Evolutionary conservation across 1,284 basidiomycete genomes (phyloP).

Genomic region (Meripilus lineatus): DNA sequence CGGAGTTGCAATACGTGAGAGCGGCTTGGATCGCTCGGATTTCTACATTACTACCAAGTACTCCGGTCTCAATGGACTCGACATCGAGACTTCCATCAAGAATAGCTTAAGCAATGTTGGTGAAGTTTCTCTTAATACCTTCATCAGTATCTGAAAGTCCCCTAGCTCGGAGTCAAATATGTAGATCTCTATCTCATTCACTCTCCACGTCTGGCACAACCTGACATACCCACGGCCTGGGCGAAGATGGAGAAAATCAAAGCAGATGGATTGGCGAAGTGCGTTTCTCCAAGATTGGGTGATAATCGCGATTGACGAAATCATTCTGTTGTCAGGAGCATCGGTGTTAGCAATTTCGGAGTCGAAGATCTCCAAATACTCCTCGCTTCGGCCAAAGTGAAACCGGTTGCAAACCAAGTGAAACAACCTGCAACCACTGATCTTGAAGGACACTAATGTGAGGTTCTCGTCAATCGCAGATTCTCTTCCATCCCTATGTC

Average conservation of each 20-base stretch:
- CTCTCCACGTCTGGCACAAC: constrained; percentile 36
- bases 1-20: constrained; percentile 32
- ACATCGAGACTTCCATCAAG: constrained; percentile 27
- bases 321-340: constrained; percentile 44
- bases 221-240: constrained; percentile 56
- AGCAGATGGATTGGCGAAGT: constrained; percentile 59
- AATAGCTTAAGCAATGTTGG: constrained; percentile 26
- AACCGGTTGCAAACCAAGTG: constrained; percentile 77
- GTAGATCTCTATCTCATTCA: constrained; percentile 76
- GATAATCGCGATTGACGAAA: neutral
- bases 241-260: constrained; percentile 62
- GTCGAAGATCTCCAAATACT: constrained; percentile 56
- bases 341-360: constrained; percentile 78
- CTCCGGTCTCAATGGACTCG: constrained; percentile 41
- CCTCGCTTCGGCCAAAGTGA: constrained; percentile 51
- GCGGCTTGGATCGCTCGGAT: constrained; percentile 30
- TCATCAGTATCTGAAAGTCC: neutral
- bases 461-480: constrained; percentile 37
- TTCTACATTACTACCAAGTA: constrained; percentile 49
- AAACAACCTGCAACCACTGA: constrained; percentile 5
- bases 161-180: constrained; percentile 59
- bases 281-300: neutral
- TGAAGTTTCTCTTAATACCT: neutral
- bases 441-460: neutral
- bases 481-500: constrained; percentile 70